A percentile compares a stretch with the other conserved stretches of the same genome.
phyloP scores from a whole-genome alignment of 2,329 filamentous ascomycete species.

The Colletotrichum liriopes region DNA sequence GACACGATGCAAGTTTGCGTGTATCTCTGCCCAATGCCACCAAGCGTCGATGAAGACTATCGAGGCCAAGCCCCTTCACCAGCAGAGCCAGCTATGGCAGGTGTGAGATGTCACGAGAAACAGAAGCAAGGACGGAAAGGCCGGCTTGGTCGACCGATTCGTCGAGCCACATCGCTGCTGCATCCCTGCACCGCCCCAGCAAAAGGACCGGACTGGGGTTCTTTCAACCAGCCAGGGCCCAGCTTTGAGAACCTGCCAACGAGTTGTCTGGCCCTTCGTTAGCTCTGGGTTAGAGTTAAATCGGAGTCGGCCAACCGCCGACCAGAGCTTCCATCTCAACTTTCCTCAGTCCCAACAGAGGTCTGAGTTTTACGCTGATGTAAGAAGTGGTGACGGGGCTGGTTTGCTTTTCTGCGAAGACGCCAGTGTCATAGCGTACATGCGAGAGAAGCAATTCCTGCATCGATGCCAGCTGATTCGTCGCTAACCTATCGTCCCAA shows the following conservation, averaged over 20 bases:
- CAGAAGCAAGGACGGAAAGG: not conserved
- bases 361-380: not conserved
- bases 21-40: constrained; percentile 10
- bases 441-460: not conserved
- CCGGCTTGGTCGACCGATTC: constrained; percentile 37
- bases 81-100: not conserved
- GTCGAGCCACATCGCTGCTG: constrained; percentile 18
- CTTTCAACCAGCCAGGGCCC: constrained; percentile 14
- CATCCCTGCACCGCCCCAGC: constrained; percentile 35
- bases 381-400: not conserved
- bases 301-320: constrained; percentile 11
- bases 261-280: constrained; percentile 5
- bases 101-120: not conserved
- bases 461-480: not conserved
- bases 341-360: not conserved
- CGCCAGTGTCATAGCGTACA: not conserved
- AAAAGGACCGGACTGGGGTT: constrained; percentile 26
- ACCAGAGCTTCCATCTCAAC: not conserved
- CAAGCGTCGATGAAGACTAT: not conserved
- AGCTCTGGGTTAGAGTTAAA: constrained; percentile 34
- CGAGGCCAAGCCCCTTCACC: not conserved
- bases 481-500: not conserved
- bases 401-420: not conserved
- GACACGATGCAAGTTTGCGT: not conserved
- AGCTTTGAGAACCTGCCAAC: constrained; percentile 2